Percentiles rank a stretch among this genome's conserved stretches.
phyloP scores from a whole-genome alignment of 768 basidiomycete species.

The Collybiopsis confluens region DNA sequence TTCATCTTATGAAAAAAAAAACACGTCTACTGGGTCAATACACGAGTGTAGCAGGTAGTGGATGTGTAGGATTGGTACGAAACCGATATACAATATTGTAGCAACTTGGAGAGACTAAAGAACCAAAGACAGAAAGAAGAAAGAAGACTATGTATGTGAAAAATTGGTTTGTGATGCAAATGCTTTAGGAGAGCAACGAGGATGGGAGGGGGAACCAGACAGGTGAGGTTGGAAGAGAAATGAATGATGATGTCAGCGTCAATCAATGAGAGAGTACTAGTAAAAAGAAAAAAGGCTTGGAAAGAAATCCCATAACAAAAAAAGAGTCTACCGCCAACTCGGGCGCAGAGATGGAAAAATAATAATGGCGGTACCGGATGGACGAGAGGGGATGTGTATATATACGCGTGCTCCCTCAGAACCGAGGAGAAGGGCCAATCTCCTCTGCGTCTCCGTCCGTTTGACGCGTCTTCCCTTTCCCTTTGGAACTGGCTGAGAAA shows the following conservation, averaged over 20 bases:
- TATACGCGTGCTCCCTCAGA: not conserved
- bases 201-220: too few species aligned
- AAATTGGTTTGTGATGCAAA: not conserved
- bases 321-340: not conserved
- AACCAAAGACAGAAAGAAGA: not conserved
- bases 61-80: too few species aligned
- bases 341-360: not conserved
- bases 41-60: too few species aligned
- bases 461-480: slow-evolving; percentile 60
- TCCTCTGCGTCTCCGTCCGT: slow-evolving; percentile 30
- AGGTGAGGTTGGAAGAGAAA: too few species aligned
- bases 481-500: slow-evolving; percentile 42
- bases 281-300: not conserved
- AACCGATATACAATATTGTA: too few species aligned
- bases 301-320: too few species aligned
- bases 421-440: slow-evolving; percentile 11
- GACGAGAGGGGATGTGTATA: too few species aligned
- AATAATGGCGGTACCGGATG: too few species aligned
- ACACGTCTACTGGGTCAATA: too few species aligned
- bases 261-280: not conserved
- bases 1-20: too few species aligned
- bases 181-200: not conserved
- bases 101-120: not conserved
- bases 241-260: not conserved
- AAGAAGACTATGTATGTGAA: not conserved